Conservation (phyloP, 106 monocot genomes). For the Iris macrosiphon region DNA sequence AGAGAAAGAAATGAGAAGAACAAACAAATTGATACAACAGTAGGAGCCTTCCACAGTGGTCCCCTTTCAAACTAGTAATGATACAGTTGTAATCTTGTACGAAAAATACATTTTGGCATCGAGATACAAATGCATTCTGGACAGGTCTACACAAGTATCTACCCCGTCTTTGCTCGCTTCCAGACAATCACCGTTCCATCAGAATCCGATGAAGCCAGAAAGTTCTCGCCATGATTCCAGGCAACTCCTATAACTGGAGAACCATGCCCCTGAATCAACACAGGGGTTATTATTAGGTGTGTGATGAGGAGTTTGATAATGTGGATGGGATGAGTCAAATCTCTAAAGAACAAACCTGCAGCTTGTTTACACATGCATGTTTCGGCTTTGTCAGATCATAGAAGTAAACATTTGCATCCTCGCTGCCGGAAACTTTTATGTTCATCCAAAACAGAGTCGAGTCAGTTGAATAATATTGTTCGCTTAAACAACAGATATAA, state of each 20-base stretch:
- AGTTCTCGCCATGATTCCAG: conserved; percentile 94
- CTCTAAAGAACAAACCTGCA: conserved; percentile 58
- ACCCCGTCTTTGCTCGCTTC: conserved; percentile 69
- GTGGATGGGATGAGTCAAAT: background rate
- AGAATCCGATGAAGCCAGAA: conserved; percentile 87
- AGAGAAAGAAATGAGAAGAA: no score
- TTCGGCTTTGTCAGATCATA: conserved; percentile 89
- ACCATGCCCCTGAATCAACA: conserved; percentile 64
- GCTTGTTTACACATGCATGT: conserved; percentile 80
- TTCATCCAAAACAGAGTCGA: conserved; percentile 7
- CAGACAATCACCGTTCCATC: conserved; percentile 93
- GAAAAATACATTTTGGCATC: no score
- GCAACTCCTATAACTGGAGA: conserved; percentile 83
- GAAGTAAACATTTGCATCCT: conserved; percentile 96
- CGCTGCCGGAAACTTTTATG: conserved; percentile 86
- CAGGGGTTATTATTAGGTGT: background rate
- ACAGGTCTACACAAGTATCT: background rate
- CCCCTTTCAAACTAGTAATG: no score
- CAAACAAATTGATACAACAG: no score
- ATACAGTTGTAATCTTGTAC: no score
- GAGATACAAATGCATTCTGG: no score
- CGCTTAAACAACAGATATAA: no score
- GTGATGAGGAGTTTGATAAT: background rate
- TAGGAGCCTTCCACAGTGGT: no score
- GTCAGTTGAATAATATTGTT: conserved; percentile 1